Base-by-base conservation (phyloP, 441 rosid species). In the Erodium moschatum region DNA sequence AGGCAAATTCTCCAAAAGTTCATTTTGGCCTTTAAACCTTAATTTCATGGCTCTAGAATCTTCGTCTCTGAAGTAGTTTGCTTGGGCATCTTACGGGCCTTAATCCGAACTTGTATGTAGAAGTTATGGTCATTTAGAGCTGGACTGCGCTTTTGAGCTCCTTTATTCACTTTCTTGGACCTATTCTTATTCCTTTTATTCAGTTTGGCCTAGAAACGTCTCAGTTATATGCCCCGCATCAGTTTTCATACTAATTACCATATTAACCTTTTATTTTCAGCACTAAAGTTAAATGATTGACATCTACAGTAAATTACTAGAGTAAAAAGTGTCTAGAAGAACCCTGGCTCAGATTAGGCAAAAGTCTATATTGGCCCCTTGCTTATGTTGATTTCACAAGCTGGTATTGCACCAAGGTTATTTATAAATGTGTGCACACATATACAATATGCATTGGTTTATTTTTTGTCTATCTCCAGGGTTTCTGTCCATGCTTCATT, bases 401-500 rank as follows among this genome's bases (percentile, higher is more conserved):
- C 58, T n/a, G 16, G 12, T 50, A 12, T 15, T 9, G 58, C n/a
- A 50, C 19, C n/a, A 15, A n/a, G 19, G 19, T 50, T 50, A 19
- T 50, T 50, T 4, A n/a, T 50, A 50, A 0, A 15, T 50, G 18
- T 50, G 58, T 50, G 19, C 19, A 50, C 58, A 50, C 19, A n/a
- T 50, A 50, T 50, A 15, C 33, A 21, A 1, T 60, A 9, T 10
- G 27, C 21, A 3, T 33, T 33, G 31, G 27, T 60, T 20, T 31
- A 24, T 60, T 54, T 18, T n/a, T 54, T 54, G 21, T 54, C 19
- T 50, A 12, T 50, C 62, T 56, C 16, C 60, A 54, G 42, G 66
- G 52, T 4, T 70, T 67, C 35, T 56, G 19, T 71, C 67, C 42
- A 27, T 76, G 24, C 65, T 48, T 61, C 20, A n/a, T 66, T 69